Base-by-base conservation (phyloP, 2,329 filamentous ascomycete genomes). In the Xylariaceae sp. region DNA sequence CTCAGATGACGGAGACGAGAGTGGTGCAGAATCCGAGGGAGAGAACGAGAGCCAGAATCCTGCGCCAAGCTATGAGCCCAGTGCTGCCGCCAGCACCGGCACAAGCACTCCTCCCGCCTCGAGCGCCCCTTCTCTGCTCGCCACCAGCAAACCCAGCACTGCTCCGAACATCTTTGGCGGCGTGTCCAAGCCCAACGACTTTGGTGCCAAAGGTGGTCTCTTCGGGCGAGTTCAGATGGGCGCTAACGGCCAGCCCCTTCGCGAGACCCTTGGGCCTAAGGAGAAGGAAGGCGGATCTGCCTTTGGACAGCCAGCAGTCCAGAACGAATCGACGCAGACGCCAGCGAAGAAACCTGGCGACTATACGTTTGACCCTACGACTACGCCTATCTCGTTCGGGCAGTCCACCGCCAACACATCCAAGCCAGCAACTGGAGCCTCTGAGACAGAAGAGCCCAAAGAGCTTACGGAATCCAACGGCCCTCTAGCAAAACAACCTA, bases 1-100 rank as follows among this genome's bases (percentile, higher is more conserved):
- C 39, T 60, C 55, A 13, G 64, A 70, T 12, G 64, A 63, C 13
- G 68, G 68, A 32, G 59, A 53, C 5, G 65, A 71, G 41, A 64
- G 59, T 40, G 64, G 67, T 36, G 55, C 61, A 13, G 65, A 64
- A 14, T 62, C 62, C 3, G 65, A 68, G 19, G 52, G 64, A 12
- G 57, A 61, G 32, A 50, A 55, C 4, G 66, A 61, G 14, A 60
- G 59, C 25, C 63, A 67, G 36, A 63, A 64, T 35, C 58, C 55
- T 17, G 61, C 53, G 14, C 58, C 64, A 40, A 65, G 60, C 34
- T 61, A 67, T 22, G 65, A 64, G 36, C 59, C 59, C 8, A 65
- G 60, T 35, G 59, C 56, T 34, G 60, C 59, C 39, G 58, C 61
- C 32, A 69, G 61, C 38, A 58, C 51, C 23, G 59, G 54, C 19